A percentile compares a stretch with the other conserved stretches of the same genome.
These are phyloP conservation scores for Myriosclerotinia duriaeana DNA, from an alignment of 2,329 filamentous ascomycete genomes.

Conservation along the genomic window DNA sequence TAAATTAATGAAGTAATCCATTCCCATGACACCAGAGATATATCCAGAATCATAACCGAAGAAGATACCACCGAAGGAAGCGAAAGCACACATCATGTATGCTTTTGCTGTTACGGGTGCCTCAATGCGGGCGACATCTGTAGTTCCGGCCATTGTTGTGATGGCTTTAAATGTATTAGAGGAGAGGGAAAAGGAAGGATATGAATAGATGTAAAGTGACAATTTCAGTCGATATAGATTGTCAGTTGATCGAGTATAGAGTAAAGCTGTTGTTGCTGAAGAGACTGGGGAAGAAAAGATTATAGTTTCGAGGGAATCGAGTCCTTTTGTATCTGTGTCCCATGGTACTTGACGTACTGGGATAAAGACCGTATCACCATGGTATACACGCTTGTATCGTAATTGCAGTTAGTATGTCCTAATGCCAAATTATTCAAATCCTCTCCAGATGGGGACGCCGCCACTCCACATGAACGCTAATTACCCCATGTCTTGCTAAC, in stretches of 20 bases:
- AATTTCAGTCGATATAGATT: neutral
- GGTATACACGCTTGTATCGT: conserved; percentile 2
- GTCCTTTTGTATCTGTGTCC: conserved; percentile 18
- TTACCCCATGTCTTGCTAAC: conserved; percentile 21
- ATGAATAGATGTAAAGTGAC: neutral
- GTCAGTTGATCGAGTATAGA: neutral
- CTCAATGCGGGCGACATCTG: conserved; percentile 70
- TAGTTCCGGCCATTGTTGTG: conserved; percentile 26
- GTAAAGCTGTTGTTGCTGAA: neutral
- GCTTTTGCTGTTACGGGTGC: conserved; percentile 68
- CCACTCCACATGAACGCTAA: conserved; percentile 7
- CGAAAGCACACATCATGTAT: conserved; percentile 68
- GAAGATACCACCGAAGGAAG: conserved; percentile 61
- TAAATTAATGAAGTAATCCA: conserved; percentile 46
- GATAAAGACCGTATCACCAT: neutral
- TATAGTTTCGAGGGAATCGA: conserved; percentile 1
- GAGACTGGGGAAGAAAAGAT: neutral
- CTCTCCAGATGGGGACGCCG: conserved; percentile 20
- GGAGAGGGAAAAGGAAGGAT: neutral
- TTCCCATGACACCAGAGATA: conserved; percentile 58
- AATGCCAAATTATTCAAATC: neutral
- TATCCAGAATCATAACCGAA: conserved; percentile 74
- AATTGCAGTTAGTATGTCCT: neutral
- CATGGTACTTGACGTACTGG: neutral
- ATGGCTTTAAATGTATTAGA: neutral